phyloP scores from a whole-genome alignment of 2,329 filamentous ascomycete genomes.

The Diplocarpon mali region DNA sequence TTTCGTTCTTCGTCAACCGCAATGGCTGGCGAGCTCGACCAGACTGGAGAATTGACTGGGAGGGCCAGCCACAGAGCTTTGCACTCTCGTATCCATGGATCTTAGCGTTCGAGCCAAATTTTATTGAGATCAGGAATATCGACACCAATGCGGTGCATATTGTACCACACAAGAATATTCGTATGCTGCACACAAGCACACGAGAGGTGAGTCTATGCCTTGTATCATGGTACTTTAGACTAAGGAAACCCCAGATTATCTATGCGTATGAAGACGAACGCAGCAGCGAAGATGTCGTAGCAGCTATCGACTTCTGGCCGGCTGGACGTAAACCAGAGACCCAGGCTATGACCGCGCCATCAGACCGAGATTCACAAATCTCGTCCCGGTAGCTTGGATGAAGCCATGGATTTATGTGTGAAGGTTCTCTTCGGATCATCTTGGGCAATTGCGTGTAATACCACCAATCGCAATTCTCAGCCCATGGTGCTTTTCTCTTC shows the following conservation, averaged over 20 bases:
- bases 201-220: conserved; percentile 61
- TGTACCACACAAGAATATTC: conserved; percentile 89
- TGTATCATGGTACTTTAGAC: background rate
- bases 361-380: conserved; percentile 12
- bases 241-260: conserved; percentile 55
- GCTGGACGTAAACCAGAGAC: conserved; percentile 25
- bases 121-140: conserved; percentile 92
- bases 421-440: conserved; percentile 8
- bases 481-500: conserved; percentile 4
- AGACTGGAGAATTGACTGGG: conserved; percentile 97
- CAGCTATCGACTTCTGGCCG: conserved; percentile 89
- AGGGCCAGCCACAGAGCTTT: conserved; percentile 84
- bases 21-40: conserved; percentile 94
- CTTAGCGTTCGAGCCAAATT: conserved; percentile 91
- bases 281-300: conserved; percentile 84
- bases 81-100: conserved; percentile 96
- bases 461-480: conserved; percentile 3
- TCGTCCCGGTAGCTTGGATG: conserved; percentile 14
- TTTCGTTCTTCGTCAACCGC: conserved; percentile 97
- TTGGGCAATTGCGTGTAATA: conserved; percentile 16
- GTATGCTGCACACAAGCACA: conserved; percentile 94
- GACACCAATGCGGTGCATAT: conserved; percentile 93
- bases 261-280: conserved; percentile 96
- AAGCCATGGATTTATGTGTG: conserved; percentile 1
- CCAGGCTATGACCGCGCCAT: conserved; percentile 10